Evolutionary conservation across 129 eudicot genomes (phyloP).

Genomic region (Tagetes patula): DNA sequence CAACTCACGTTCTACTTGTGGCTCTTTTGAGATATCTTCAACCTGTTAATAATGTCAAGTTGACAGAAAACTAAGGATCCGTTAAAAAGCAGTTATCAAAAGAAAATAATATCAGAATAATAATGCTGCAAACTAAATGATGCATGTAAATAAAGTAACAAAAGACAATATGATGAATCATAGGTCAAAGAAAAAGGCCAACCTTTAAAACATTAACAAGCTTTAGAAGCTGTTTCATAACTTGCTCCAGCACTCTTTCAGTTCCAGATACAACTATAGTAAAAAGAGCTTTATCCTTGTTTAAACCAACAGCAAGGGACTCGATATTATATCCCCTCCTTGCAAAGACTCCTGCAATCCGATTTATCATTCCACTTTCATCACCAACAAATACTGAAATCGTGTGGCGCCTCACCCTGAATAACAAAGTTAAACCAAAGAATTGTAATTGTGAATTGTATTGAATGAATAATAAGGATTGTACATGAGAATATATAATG

Average conservation of each 20-base stretch:
- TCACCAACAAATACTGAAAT: slow-evolving; percentile 87
- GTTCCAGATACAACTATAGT: slow-evolving; percentile 91
- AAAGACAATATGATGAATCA: not conserved
- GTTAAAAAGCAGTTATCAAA: not conserved
- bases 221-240: slow-evolving; percentile 83
- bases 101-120: not conserved
- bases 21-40: slow-evolving; percentile 83
- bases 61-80: not conserved
- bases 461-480: too few species aligned
- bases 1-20: slow-evolving; percentile 92
- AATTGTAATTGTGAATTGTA: too few species aligned
- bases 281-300: slow-evolving; percentile 88
- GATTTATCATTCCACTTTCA: slow-evolving; percentile 95
- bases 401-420: slow-evolving; percentile 74
- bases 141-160: slow-evolving; percentile 8
- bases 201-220: slow-evolving; percentile 90
- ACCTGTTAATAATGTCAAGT: slow-evolving; percentile 45
- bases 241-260: slow-evolving; percentile 76
- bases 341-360: slow-evolving; percentile 94
- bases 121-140: not conserved
- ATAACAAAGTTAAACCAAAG: not conserved
- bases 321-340: slow-evolving; percentile 90
- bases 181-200: not conserved
- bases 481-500: too few species aligned
- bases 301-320: slow-evolving; percentile 92